phyloP scores from a whole-genome alignment of 2,329 filamentous ascomycete genomes.

The Fusarium siculi region DNA sequence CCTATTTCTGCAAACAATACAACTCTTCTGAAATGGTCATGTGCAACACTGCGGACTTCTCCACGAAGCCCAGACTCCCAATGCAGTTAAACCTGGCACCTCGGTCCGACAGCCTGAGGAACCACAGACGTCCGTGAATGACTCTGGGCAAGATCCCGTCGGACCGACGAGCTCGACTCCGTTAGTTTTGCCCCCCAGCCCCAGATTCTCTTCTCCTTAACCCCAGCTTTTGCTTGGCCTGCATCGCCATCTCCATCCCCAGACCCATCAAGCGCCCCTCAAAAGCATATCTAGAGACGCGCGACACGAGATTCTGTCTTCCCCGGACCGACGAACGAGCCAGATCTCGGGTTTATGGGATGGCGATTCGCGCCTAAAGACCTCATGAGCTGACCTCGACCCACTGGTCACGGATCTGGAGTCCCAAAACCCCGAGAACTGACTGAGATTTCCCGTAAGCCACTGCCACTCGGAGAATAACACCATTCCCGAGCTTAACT shows the following conservation, averaged over 20 bases:
- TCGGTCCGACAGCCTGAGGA: neutral
- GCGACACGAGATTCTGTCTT: neutral
- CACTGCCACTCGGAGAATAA: neutral
- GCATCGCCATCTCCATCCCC: slow-evolving; percentile 6
- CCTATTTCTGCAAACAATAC: neutral
- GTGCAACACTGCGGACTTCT: neutral
- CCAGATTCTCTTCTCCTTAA: slow-evolving; percentile 30
- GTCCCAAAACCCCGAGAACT: neutral
- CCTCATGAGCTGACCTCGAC: slow-evolving; percentile 11
- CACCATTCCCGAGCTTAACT: neutral
- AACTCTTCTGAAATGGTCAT: neutral
- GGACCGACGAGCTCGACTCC: slow-evolving; percentile 21
- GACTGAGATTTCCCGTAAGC: neutral
- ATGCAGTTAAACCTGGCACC: neutral
- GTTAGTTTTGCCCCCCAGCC: slow-evolving; percentile 17
- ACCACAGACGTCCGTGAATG: neutral
- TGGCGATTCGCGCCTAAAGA: slow-evolving; percentile 4
- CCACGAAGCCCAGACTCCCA: neutral
- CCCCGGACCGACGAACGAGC: slow-evolving; percentile 22
- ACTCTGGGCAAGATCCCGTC: neutral
- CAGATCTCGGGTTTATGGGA: slow-evolving; percentile 1
- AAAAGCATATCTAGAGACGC: neutral
- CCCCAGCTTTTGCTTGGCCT: slow-evolving; percentile 32
- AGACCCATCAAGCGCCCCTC: slow-evolving; percentile 1
- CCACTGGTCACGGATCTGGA: neutral